A percentile compares a stretch with the other conserved stretches of the same genome.
Conservation (phyloP, 306 rosid genomes). For the Arachis hypogaea region DNA sequence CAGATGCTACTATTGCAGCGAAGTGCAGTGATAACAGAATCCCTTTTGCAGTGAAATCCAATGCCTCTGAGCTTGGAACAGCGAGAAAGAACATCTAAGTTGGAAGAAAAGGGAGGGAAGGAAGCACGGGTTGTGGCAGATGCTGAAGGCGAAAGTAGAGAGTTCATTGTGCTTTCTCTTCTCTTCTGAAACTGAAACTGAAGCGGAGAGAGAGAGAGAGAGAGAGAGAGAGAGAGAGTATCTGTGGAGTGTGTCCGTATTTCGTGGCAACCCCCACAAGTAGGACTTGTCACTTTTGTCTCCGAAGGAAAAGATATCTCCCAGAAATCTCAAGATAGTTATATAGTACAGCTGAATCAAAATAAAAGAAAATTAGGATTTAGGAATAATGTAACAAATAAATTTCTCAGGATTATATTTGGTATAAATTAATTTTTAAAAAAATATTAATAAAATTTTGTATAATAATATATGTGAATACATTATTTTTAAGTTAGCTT, state of each 20-base stretch:
- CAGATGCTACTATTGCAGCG: conserved; percentile 52
- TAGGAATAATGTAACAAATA: no score
- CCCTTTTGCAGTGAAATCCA: conserved; percentile 37
- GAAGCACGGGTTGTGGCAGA: conserved; percentile 29
- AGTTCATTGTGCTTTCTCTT: conserved; percentile 52
- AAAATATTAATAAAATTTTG: no score
- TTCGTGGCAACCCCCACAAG: background rate
- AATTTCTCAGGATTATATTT: no score
- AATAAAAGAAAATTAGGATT: no score
- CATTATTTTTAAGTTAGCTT: no score
- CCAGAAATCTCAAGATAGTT: no score
- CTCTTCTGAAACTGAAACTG: conserved; percentile 50
- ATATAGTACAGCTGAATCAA: no score
- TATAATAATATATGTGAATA: no score
- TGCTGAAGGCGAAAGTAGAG: conserved; percentile 50
- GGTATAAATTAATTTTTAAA: no score
- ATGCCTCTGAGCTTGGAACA: conserved; percentile 36
- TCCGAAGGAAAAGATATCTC: no score
- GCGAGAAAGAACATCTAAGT: conserved; percentile 33
- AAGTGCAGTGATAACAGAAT: conserved; percentile 39
- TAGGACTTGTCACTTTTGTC: background rate
- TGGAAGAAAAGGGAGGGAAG: conserved; percentile 32
- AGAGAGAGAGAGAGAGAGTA: background rate
- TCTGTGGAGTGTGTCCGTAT: background rate
- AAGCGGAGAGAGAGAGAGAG: background rate